A percentile compares a stretch with the other conserved stretches of the same genome.
Evolutionary conservation across 495 filamentous ascomycete species (phyloP).

Genomic region (Penicillium mononematosum): DNA sequence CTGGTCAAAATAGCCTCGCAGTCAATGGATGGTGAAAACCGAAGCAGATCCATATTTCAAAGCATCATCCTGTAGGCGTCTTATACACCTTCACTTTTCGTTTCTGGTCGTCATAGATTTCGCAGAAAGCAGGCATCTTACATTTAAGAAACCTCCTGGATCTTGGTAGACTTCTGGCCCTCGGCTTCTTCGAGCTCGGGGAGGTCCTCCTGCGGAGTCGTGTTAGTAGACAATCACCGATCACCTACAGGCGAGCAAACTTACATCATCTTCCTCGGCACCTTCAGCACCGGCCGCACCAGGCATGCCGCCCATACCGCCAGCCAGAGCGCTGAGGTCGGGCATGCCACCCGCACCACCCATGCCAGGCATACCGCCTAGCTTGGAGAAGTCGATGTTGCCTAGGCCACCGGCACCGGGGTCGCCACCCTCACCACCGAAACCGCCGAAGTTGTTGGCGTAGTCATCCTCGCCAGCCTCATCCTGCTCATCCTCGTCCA

Average conservation of each 20-base stretch:
- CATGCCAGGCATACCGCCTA: conserved; percentile 58
- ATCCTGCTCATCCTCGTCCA: conserved; percentile 99
- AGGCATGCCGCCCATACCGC: conserved; percentile 29
- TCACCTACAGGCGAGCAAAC: conserved; percentile 35
- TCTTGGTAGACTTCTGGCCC: conserved; percentile 47
- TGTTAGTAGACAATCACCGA: conserved; percentile 42
- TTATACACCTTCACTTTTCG: conserved; percentile 25
- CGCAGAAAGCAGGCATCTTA: conserved; percentile 16
- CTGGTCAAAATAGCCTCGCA: conserved; percentile 15
- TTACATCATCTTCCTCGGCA: conserved; percentile 56
- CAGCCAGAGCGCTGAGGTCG: conserved; percentile 50
- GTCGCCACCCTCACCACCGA: conserved; percentile 54
- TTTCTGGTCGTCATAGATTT: conserved; percentile 32
- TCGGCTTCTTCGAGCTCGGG: conserved; percentile 57
- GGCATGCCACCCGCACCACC: conserved; percentile 40
- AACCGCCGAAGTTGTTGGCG: conserved; percentile 65
- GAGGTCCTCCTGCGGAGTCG: conserved; percentile 57
- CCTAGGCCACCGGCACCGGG: conserved; percentile 54
- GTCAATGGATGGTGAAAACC: conserved; percentile 14
- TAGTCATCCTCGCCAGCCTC: conserved; percentile 78
- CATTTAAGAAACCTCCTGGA: conserved; percentile 57
- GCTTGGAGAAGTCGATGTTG: conserved; percentile 85
- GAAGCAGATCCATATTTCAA: conserved; percentile 23
- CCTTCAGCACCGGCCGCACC: conserved; percentile 43
- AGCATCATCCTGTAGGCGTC: conserved; percentile 16